Conservation (phyloP, 2,329 filamentous ascomycete species). For the Pseudogymnoascus sp. region DNA sequence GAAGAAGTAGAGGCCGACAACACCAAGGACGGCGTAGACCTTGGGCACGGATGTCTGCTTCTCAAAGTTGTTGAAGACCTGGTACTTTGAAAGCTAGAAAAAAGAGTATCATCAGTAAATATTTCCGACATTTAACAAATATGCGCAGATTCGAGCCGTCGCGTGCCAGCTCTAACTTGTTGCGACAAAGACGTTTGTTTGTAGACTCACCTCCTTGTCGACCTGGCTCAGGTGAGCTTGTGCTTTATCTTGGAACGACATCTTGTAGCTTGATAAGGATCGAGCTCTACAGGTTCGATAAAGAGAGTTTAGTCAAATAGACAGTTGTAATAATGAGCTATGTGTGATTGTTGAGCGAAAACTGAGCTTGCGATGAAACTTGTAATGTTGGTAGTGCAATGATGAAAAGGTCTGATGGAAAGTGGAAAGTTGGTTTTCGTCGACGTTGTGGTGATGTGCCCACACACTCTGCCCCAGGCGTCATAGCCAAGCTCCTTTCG, state of each 20-base stretch:
- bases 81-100: slow-evolving; percentile 74
- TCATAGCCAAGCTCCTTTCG: slow-evolving; percentile 7
- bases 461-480: slow-evolving; percentile 8
- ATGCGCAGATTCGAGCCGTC: neutral
- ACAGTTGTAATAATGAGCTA: slow-evolving; percentile 20
- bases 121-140: neutral
- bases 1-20: slow-evolving; percentile 77
- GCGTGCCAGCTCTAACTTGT: neutral
- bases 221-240: slow-evolving; percentile 71
- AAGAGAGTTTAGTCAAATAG: slow-evolving; percentile 2
- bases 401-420: slow-evolving; percentile 7
- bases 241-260: slow-evolving; percentile 71
- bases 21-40: slow-evolving; percentile 72
- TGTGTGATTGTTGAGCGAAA: slow-evolving; percentile 20
- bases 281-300: neutral
- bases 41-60: slow-evolving; percentile 77
- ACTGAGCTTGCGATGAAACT: slow-evolving; percentile 4
- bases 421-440: slow-evolving; percentile 7
- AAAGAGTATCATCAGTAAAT: slow-evolving; percentile 15
- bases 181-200: slow-evolving; percentile 6
- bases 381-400: slow-evolving; percentile 3
- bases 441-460: slow-evolving; percentile 10
- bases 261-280: slow-evolving; percentile 32
- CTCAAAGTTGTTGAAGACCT: slow-evolving; percentile 76
- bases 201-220: slow-evolving; percentile 67